These are phyloP conservation scores for Blepharisma stoltei DNA, from an alignment of 73 alveolate species.

Conservation along the genomic window DNA sequence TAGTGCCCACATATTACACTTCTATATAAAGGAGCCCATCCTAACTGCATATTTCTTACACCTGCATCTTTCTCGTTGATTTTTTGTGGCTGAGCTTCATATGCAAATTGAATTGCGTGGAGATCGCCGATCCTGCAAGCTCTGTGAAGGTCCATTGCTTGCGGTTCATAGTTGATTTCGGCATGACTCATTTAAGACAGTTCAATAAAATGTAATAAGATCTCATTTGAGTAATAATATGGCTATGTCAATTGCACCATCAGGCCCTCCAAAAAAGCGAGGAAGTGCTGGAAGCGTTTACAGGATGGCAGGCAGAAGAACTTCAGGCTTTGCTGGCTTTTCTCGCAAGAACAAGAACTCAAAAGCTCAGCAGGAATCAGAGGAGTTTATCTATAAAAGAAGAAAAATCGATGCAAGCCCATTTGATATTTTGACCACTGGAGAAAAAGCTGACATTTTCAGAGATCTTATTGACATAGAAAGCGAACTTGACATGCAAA, in stretches of 20 bases:
- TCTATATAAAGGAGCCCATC: constrained; percentile 71
- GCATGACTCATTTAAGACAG: too few relatives aligned
- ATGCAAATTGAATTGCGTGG: neutral
- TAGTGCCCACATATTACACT: constrained; percentile 74
- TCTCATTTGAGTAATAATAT: neutral
- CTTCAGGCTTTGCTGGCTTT: neutral
- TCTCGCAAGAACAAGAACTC: constrained; percentile 2
- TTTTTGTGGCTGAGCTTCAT: constrained; percentile 1
- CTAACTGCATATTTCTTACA: constrained; percentile 26
- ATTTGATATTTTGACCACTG: neutral
- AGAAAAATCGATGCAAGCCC: constrained; percentile 6
- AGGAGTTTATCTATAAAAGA: neutral
- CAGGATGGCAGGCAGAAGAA: constrained; percentile 3
- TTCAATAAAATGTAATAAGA: neutral
- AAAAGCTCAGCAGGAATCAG: neutral
- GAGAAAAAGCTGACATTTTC: constrained; percentile 12
- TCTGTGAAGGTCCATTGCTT: constrained; percentile 27
- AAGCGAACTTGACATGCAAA: constrained; percentile 3
- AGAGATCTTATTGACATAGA: constrained; percentile 3
- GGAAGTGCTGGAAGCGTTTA: constrained; percentile 24
- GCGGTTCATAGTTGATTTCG: neutral
- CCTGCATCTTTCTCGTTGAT: constrained; percentile 30
- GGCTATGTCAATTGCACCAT: constrained; percentile 20
- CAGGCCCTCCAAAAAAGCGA: constrained; percentile 26
- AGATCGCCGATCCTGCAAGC: constrained; percentile 32